These are phyloP conservation scores for Epichloe sibirici DNA, from an alignment of 2,329 filamentous ascomycete genomes.

Conservation along the genomic window DNA sequence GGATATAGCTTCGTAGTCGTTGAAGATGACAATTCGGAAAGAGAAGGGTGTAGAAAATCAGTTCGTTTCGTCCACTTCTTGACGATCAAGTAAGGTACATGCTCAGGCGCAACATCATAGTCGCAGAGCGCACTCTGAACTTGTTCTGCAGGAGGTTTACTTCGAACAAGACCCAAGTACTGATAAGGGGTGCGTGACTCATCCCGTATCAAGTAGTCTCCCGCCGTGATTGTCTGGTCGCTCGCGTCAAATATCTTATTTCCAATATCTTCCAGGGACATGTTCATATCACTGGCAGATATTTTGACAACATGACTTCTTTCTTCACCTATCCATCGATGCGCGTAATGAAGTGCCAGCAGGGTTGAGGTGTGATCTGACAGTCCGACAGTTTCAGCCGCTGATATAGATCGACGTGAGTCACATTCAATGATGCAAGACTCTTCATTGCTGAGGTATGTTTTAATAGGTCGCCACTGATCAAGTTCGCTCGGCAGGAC, in stretches of 20 bases:
- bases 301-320: conserved; percentile 33
- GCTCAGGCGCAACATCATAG: conserved; percentile 26
- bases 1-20: conserved; percentile 29
- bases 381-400: conserved; percentile 7
- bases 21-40: conserved; percentile 3
- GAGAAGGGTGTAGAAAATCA: conserved; percentile 43
- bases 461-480: conserved; percentile 20
- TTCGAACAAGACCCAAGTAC: conserved; percentile 27
- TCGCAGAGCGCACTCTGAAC: conserved; percentile 25
- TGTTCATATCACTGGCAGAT: conserved; percentile 11
- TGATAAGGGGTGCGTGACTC: conserved; percentile 23
- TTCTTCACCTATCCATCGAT: conserved; percentile 31
- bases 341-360: conserved; percentile 33
- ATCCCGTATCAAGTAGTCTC: conserved; percentile 29
- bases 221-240: conserved; percentile 10
- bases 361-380: conserved; percentile 34
- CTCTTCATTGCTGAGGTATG: conserved; percentile 27
- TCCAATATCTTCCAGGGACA: conserved; percentile 22
- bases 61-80: conserved; percentile 39
- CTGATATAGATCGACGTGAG: conserved; percentile 9
- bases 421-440: conserved; percentile 22
- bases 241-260: conserved; percentile 14
- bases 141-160: conserved; percentile 29
- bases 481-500: conserved; percentile 31
- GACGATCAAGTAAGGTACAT: conserved; percentile 38